phyloP scores from a whole-genome alignment of 163 green algal genomes.

The Coccomyxa subellipsoidea region DNA sequence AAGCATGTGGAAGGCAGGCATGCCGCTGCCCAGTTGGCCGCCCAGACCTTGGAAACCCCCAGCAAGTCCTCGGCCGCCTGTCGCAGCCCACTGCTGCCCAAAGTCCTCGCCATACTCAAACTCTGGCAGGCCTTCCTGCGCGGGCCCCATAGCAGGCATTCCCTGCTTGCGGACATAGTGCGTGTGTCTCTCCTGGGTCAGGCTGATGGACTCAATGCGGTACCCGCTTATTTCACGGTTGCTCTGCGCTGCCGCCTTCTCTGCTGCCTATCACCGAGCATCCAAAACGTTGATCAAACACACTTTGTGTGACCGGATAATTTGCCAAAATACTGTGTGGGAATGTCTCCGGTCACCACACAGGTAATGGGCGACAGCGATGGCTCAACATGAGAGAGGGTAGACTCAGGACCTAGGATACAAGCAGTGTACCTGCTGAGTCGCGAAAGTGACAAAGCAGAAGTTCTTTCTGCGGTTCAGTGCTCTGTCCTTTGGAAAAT shows the following conservation, averaged over 20 bases:
- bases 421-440: slow-evolving; percentile 18
- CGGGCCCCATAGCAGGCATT: background rate
- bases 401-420: no score
- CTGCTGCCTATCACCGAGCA: slow-evolving; percentile 18
- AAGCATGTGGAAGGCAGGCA: background rate
- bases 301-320: no score
- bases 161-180: slow-evolving; percentile 17
- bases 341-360: no score
- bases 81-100: background rate
- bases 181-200: slow-evolving; percentile 17
- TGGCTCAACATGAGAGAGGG: no score
- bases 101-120: background rate
- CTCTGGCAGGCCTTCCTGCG: background rate
- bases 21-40: background rate
- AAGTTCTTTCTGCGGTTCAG: slow-evolving; percentile 17
- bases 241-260: slow-evolving; percentile 27
- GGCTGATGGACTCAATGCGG: slow-evolving; percentile 24
- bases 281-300: no score
- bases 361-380: no score
- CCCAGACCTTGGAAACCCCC: background rate
- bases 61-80: background rate
- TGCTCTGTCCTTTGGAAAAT: slow-evolving; percentile 29
- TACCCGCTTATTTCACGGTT: slow-evolving; percentile 31
- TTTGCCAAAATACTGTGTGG: no score
- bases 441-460: slow-evolving; percentile 32